phyloP scores from a whole-genome alignment of 371 early-diverging fungal species.

The Entomophthora muscae region DNA sequence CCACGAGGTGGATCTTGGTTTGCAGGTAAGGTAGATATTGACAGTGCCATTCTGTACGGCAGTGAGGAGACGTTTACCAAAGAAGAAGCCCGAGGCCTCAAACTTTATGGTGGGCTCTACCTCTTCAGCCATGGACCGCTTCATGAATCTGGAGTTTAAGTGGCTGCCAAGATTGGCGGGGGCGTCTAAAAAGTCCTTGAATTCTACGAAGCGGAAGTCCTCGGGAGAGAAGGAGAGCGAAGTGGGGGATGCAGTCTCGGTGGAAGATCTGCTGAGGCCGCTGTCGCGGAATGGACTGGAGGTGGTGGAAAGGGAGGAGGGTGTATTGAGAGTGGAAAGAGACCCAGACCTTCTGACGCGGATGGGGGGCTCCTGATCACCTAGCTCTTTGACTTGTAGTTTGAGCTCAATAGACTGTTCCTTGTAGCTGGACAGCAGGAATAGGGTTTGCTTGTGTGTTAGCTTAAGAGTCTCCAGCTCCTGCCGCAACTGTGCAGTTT shows the following conservation, averaged over 20 bases:
- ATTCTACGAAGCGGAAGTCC: background rate
- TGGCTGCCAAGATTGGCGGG: background rate
- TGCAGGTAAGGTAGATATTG: background rate
- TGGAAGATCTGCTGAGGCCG: background rate
- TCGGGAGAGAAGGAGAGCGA: background rate
- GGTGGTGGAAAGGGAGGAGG: background rate
- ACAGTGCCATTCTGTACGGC: background rate
- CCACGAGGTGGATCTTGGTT: background rate
- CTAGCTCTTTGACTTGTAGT: background rate
- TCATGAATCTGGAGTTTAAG: background rate
- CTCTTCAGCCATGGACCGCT: background rate
- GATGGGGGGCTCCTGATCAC: background rate
- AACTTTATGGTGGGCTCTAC: background rate
- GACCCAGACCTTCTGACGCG: background rate
- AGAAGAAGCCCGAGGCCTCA: background rate
- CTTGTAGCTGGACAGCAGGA: background rate
- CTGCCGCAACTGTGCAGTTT: background rate
- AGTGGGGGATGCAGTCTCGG: background rate
- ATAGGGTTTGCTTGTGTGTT: background rate
- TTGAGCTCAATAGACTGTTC: background rate
- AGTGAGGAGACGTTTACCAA: background rate
- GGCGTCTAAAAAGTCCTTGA: background rate
- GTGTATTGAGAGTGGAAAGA: background rate
- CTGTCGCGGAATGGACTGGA: background rate
- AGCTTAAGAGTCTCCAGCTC: background rate